A percentile compares a stretch with the other conserved stretches of the same genome.
These are phyloP conservation scores for Laetiporus sulphureus DNA, from an alignment of 1,284 basidiomycete species.

Conservation along the genomic window DNA sequence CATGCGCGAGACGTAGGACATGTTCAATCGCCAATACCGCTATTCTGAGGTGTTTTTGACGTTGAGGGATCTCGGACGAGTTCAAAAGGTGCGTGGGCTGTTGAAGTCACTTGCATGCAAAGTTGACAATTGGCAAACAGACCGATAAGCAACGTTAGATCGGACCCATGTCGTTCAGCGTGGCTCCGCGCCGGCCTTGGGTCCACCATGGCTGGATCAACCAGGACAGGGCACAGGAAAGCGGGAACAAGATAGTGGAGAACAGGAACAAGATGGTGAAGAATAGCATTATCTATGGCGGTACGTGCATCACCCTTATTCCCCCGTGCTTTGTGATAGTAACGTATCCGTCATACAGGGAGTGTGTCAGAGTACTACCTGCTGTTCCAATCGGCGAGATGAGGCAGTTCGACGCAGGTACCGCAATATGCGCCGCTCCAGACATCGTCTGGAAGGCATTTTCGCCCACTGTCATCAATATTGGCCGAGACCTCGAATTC, in stretches of 20 bases:
- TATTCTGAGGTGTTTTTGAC: constrained; percentile 77
- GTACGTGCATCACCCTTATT: too few relatives aligned
- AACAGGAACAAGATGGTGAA: constrained; percentile 55
- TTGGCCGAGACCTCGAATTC: too few relatives aligned
- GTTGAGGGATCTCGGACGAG: constrained; percentile 65
- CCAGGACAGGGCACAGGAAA: constrained; percentile 51
- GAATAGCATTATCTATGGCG: constrained; percentile 59
- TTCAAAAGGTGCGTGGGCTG: constrained; percentile 48
- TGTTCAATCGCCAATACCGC: constrained; percentile 57
- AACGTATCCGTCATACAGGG: too few relatives aligned
- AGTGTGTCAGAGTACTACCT: too few relatives aligned
- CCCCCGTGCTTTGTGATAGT: too few relatives aligned
- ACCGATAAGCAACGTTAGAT: constrained; percentile 33
- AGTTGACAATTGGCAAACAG: constrained; percentile 23
- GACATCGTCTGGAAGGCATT: too few relatives aligned
- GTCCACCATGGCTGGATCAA: constrained; percentile 68
- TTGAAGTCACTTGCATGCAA: not conserved
- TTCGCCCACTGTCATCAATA: too few relatives aligned
- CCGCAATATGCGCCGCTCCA: too few relatives aligned
- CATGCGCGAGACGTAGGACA: constrained; percentile 50
- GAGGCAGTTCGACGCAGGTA: too few relatives aligned
- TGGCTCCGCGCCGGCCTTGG: constrained; percentile 39
- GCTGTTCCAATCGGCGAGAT: too few relatives aligned
- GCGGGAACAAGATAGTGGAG: too few relatives aligned
- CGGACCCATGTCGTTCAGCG: constrained; percentile 36